phyloP scores from a whole-genome alignment of 208 protist species.

The Leishmania martiniquensis region DNA sequence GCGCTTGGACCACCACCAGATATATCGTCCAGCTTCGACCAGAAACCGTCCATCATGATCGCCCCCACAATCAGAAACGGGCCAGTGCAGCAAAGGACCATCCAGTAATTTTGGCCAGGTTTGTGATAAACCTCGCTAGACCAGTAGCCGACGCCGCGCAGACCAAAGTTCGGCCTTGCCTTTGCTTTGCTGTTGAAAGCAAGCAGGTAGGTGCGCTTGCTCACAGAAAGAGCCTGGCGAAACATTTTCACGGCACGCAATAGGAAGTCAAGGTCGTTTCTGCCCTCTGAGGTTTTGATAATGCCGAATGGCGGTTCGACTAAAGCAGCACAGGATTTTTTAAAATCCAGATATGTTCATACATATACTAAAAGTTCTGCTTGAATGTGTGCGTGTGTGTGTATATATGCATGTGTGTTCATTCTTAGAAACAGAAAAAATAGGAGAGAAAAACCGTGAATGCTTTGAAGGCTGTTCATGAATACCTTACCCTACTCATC shows the following conservation, averaged over 20 bases:
- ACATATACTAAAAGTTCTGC: too few species aligned
- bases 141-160: conserved; percentile 81
- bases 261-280: too few species aligned
- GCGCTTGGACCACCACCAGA: conserved; percentile 74
- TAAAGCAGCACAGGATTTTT: too few species aligned
- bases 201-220: conserved; percentile 81
- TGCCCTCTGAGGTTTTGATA: too few species aligned
- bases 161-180: conserved; percentile 88
- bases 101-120: conserved; percentile 82
- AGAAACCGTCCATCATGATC: conserved; percentile 87
- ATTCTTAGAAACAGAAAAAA: neutral
- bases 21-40: conserved; percentile 85
- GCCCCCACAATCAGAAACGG: conserved; percentile 70
- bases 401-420: neutral
- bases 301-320: too few species aligned
- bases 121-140: conserved; percentile 86
- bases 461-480: too few species aligned
- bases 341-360: too few species aligned
- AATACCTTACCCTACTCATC: too few species aligned
- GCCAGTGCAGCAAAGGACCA: conserved; percentile 45
- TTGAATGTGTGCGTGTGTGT: neutral
- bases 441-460: neutral
- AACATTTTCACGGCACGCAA: conserved; percentile 47
- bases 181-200: conserved; percentile 90
- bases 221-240: conserved; percentile 56